These are phyloP conservation scores for Cystobasidium pallidum DNA, from an alignment of 1,284 basidiomycete genomes.

Conservation along the genomic window DNA sequence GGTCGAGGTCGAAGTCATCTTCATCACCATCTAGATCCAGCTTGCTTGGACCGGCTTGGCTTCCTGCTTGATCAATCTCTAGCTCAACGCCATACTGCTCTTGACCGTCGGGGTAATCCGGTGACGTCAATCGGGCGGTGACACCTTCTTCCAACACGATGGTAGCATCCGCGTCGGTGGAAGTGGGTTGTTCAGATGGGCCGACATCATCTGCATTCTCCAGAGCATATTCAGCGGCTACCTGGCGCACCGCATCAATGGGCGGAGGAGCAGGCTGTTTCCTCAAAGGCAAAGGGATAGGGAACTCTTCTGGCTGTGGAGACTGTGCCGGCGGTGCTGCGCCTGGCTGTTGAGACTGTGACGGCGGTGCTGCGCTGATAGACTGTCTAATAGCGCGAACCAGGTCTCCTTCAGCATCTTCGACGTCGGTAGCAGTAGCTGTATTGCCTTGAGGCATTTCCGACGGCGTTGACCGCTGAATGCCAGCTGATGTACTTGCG, in stretches of 20 bases:
- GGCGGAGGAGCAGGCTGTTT: slow-evolving; percentile 6
- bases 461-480: background rate
- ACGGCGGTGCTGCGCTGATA: background rate
- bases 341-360: background rate
- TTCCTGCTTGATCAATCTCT: slow-evolving; percentile 6
- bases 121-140: background rate
- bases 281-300: background rate
- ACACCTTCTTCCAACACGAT: background rate
- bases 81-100: slow-evolving; percentile 5
- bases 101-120: background rate
- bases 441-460: background rate
- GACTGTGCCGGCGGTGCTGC: background rate
- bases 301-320: background rate
- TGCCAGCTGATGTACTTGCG: background rate
- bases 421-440: background rate
- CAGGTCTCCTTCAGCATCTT: slow-evolving; percentile 12
- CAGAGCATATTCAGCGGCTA: background rate
- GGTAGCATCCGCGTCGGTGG: no score
- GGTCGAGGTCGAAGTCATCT: slow-evolving; percentile 5
- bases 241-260: background rate
- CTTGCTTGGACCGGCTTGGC: slow-evolving; percentile 5
- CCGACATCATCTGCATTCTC: background rate
- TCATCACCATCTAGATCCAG: background rate
- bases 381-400: slow-evolving; percentile 11
- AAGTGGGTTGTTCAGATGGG: no score